Evolutionary conservation across 2,329 filamentous ascomycete species (phyloP), one percentile per base, ranked within the genome.

Genomic region (Exutisphaerella laricina): DNA sequence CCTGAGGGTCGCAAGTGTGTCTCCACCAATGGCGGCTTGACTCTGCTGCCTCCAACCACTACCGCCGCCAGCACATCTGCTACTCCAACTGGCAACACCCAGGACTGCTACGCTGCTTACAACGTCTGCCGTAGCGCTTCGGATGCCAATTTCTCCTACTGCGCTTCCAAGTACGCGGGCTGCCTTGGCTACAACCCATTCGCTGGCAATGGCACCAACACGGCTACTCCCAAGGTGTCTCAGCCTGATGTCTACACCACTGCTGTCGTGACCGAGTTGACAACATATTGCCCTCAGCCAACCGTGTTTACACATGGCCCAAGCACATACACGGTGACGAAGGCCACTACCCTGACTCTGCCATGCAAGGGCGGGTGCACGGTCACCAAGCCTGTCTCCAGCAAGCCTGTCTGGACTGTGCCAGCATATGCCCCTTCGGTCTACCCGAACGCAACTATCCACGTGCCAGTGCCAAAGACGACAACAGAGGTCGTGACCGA

Each of bases 261-360:
- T 20, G 23, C 31, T 20, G 31, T 79, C 54, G 76, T 86, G 53
- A 80, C 78, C 47, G 66, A 70, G 45, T 78, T 50, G 72, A 79
- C 75, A 69, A 87, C 83, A 63, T 85, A 74, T 78, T 88, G 84
- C 79, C 81, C 83, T 16, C 71, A 43, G 55, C 65, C 82, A 54
- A 85, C 83, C 58, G 65, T 71, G 58, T 67, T 86, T 66, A 76
- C 75, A 61, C 72, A 82, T 70, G 8, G 16, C 12, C 76, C 74
- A 63, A 70, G 67, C 67, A 84, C 81, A 69, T 39, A 39, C 1
- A 53, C 49, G 13, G 39, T 45, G 68, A 86, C 81, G 56, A 77
- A 83, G 73, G 29, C 29, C 14, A 32, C 29, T 12, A 59, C 54
- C 6, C 38, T 58, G 17, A 55, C 50, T 10, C 45, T 57, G 40